phyloP scores from a whole-genome alignment of 2,329 filamentous ascomycete species.

The Sodiomyces alkalinus region DNA sequence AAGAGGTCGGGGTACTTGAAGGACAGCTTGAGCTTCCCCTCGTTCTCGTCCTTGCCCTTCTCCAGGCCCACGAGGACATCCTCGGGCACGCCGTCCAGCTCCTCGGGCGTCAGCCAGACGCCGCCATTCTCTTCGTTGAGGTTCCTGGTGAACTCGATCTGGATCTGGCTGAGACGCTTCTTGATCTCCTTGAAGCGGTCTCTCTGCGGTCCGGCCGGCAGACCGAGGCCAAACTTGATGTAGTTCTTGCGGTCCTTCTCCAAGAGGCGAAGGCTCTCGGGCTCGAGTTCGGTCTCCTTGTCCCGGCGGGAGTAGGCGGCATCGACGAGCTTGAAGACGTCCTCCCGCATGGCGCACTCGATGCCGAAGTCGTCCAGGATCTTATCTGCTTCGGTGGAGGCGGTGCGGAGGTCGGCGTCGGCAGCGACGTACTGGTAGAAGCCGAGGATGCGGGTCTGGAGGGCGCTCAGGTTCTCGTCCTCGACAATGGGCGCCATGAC shows the following conservation, averaged over 20 bases:
- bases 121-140: slow-evolving; percentile 73
- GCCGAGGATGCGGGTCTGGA: slow-evolving; percentile 50
- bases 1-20: slow-evolving; percentile 80
- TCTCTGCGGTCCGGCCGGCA: slow-evolving; percentile 53
- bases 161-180: slow-evolving; percentile 59
- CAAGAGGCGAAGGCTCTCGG: slow-evolving; percentile 56
- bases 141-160: slow-evolving; percentile 64
- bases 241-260: slow-evolving; percentile 68
- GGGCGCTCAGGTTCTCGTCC: slow-evolving; percentile 50
- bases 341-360: slow-evolving; percentile 68
- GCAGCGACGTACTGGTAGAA: slow-evolving; percentile 72
- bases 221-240: slow-evolving; percentile 58
- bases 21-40: slow-evolving; percentile 57
- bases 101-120: slow-evolving; percentile 59
- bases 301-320: slow-evolving; percentile 37
- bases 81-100: slow-evolving; percentile 60
- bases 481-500: slow-evolving; percentile 52
- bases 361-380: slow-evolving; percentile 64
- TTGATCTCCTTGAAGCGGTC: slow-evolving; percentile 80
- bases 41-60: slow-evolving; percentile 57
- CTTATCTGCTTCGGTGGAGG: slow-evolving; percentile 61
- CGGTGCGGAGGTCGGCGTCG: slow-evolving; percentile 53
- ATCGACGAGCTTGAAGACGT: slow-evolving; percentile 55
- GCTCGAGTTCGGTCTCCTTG: slow-evolving; percentile 39
- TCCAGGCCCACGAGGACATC: slow-evolving; percentile 53